A percentile compares a stretch with the other conserved stretches of the same genome.
phyloP scores from a whole-genome alignment of 2,329 filamentous ascomycete species.

The Nemania diffusa region DNA sequence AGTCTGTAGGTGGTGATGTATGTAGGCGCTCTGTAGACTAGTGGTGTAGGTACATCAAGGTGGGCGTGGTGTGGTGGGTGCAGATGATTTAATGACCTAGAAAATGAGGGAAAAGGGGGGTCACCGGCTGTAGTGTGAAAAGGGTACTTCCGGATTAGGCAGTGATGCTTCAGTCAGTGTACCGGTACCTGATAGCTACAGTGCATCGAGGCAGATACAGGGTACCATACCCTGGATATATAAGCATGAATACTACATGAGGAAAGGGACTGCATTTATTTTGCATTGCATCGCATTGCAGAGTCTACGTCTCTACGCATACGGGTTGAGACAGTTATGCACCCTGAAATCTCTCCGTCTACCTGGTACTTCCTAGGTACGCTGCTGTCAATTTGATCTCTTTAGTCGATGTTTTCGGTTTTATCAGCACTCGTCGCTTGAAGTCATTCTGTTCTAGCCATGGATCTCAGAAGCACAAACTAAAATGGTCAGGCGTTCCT shows the following conservation, averaged over 20 bases:
- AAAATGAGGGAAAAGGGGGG: constrained; percentile 39
- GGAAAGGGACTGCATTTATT: background rate
- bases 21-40: background rate
- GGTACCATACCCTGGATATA: constrained; percentile 4
- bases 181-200: constrained; percentile 13
- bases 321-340: constrained; percentile 27
- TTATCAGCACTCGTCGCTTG: background rate
- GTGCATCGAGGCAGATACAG: background rate
- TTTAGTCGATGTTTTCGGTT: background rate
- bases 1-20: constrained; percentile 4
- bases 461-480: background rate
- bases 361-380: background rate
- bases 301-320: background rate
- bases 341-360: constrained; percentile 28
- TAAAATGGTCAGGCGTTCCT: constrained; percentile 6
- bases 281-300: constrained; percentile 4
- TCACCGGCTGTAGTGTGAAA: constrained; percentile 40
- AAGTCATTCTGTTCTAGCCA: background rate
- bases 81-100: constrained; percentile 35
- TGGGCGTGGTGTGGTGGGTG: constrained; percentile 29
- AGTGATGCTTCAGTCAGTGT: constrained; percentile 14
- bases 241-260: constrained; percentile 2
- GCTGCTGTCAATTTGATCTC: background rate
- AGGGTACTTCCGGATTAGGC: constrained; percentile 30
- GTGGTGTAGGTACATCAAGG: constrained; percentile 16